Conservation (phyloP, 306 rosid genomes). For the Boehmeria nivea region DNA sequence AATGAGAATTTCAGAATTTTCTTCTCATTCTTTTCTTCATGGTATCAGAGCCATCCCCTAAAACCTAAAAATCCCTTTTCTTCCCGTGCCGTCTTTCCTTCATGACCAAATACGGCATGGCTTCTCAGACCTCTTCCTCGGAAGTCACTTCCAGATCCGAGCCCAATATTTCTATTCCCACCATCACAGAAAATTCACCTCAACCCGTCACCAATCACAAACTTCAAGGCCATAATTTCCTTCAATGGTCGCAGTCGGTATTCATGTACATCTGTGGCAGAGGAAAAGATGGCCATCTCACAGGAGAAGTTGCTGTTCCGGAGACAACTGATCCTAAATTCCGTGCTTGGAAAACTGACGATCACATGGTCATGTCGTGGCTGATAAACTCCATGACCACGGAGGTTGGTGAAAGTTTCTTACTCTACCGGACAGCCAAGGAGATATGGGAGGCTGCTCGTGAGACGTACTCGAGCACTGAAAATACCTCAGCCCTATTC, state of each 20-base stretch:
- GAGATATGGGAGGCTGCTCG: background rate
- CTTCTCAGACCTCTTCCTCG: no score
- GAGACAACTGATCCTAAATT: no score
- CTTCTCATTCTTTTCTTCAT: no score
- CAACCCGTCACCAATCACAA: background rate
- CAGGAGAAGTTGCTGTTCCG: no score
- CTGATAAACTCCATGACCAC: background rate
- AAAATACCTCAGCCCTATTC: background rate
- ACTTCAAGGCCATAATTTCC: background rate
- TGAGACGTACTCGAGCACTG: background rate
- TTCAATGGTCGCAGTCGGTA: background rate
- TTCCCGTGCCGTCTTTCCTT: no score
- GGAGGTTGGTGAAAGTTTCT: background rate
- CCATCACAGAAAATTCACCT: background rate
- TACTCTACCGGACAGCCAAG: background rate
- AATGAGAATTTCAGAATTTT: no score
- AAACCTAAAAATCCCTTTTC: no score
- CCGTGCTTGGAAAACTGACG: no score
- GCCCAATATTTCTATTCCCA: background rate
- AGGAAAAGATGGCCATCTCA: background rate
- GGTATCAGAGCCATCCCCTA: no score
- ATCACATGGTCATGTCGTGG: no score
- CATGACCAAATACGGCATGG: no score
- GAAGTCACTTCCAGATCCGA: no score
- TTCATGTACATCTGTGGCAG: background rate